Evolutionary conservation across 179 eudicot species (phyloP), one percentile per base, ranked within the genome.

Genomic region (Sideroxylon spinosum): DNA sequence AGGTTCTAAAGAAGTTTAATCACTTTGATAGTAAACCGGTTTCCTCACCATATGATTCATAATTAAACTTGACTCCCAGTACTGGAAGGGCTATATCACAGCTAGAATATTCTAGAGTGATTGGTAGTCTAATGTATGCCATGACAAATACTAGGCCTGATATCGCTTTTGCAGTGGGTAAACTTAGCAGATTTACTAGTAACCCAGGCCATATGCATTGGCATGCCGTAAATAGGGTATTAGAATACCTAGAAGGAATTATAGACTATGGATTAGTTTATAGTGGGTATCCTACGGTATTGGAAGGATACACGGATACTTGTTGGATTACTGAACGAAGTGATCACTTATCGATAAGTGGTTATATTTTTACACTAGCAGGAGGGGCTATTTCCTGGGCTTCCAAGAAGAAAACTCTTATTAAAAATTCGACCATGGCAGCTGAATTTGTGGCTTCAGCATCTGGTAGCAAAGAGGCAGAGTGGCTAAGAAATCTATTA

Each of bases 401-500:
- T 50, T 50, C 55, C 7, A 50, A 50, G 13, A 50, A 50, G 55
- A 4, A 50, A 50, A 50, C 55, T 2, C 13, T 9, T 50, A 50
- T 50, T 50, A 50, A 4, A 50, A 1, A 50, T 50, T 50, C 55
- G 7, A 3, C 55, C 4, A 49, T 49, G 4, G 55, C 10, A 50
- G 10, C 55, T 8, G 55, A 50, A 12, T 50, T 50, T 50, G 13
- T 12, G 0, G 20, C 62, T 14, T 57, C 6, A 17, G 62, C 20
- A 57, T 11, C 62, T 14, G 20, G 2, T 5, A 16, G 62, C 62
- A 57, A 57, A 19, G 62, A 57, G 22, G n/a, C 20, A 13, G 62
- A 57, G 16, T 14, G 62, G 62, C 56, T 69, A 8, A 69, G 73
- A 69, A 69, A 69, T 46, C 16, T 69, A 0, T 69, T 69, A 69